A percentile compares a stretch with the other conserved stretches of the same genome.
phyloP scores from a whole-genome alignment of 2,329 filamentous ascomycete species.

The Leptographium flavum region DNA sequence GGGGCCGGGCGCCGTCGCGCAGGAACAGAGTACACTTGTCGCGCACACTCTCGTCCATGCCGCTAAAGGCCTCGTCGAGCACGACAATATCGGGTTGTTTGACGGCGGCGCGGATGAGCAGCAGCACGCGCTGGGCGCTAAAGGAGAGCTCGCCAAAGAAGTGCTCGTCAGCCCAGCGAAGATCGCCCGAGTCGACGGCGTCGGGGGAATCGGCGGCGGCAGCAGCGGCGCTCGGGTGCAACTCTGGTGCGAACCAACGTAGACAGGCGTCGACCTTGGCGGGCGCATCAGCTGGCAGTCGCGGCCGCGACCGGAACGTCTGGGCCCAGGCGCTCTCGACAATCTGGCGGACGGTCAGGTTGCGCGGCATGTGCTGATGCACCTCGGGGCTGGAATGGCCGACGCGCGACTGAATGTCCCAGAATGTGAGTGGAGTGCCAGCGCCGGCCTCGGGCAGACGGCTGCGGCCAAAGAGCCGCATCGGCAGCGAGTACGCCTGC shows the following conservation, averaged over 20 bases:
- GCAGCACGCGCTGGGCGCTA: slow-evolving; percentile 66
- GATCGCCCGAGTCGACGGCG: neutral
- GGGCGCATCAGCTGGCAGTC: slow-evolving; percentile 41
- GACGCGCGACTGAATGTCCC: slow-evolving; percentile 79
- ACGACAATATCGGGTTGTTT: slow-evolving; percentile 72
- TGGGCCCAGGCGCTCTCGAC: slow-evolving; percentile 84
- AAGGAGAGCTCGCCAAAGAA: slow-evolving; percentile 65
- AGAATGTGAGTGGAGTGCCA: slow-evolving; percentile 60
- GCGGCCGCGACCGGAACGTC: slow-evolving; percentile 62
- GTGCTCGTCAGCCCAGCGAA: slow-evolving; percentile 51
- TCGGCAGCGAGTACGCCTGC: slow-evolving; percentile 78
- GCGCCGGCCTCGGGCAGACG: slow-evolving; percentile 48
- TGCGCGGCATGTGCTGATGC: slow-evolving; percentile 78
- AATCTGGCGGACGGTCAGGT: slow-evolving; percentile 56
- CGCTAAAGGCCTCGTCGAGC: slow-evolving; percentile 76
- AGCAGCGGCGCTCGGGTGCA: slow-evolving; percentile 20
- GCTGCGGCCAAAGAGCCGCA: slow-evolving; percentile 71
- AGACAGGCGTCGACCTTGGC: slow-evolving; percentile 55
- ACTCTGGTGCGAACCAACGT: slow-evolving; percentile 62
- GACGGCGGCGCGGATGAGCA: slow-evolving; percentile 71
- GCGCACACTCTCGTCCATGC: slow-evolving; percentile 68
- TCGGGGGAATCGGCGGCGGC: too few species aligned
- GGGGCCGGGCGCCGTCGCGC: slow-evolving; percentile 35
- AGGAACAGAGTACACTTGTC: slow-evolving; percentile 81
- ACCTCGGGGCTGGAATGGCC: slow-evolving; percentile 92